These are phyloP conservation scores for Neonectria neomacrospora DNA, from an alignment of 2,329 filamentous ascomycete species.

Conservation along the genomic window DNA sequence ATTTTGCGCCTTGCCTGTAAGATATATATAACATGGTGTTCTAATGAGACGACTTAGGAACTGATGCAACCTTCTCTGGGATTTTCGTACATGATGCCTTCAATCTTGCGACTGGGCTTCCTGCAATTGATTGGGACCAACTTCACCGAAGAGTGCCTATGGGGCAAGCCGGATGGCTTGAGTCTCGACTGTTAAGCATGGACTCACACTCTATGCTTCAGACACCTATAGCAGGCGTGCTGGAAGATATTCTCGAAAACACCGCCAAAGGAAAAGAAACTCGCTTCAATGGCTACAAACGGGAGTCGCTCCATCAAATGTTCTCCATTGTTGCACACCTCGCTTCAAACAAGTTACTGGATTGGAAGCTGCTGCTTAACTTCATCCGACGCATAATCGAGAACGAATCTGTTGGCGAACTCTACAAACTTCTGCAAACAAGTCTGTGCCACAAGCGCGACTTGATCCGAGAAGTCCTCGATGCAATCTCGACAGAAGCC, in stretches of 20 bases:
- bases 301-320: neutral
- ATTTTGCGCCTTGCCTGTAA: neutral
- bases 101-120: too few relatives aligned
- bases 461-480: neutral
- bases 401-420: neutral
- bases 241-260: neutral
- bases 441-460: accelerated
- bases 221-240: neutral
- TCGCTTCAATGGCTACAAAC: neutral
- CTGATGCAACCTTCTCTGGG: neutral
- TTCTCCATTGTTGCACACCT: neutral
- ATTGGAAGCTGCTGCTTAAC: neutral
- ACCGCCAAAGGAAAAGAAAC: neutral
- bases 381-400: neutral
- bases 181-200: neutral
- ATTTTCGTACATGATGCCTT: neutral
- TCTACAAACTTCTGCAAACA: neutral
- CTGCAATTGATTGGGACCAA: neutral
- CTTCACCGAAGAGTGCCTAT: neutral
- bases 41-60: neutral
- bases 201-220: neutral
- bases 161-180: slow-evolving; percentile 6
- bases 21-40: neutral
- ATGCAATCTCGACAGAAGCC: neutral
- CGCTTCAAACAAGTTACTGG: neutral